These are phyloP conservation scores for Globisporangium ultimum DNA, from an alignment of 352 stramenopile species.

Conservation along the genomic window DNA sequence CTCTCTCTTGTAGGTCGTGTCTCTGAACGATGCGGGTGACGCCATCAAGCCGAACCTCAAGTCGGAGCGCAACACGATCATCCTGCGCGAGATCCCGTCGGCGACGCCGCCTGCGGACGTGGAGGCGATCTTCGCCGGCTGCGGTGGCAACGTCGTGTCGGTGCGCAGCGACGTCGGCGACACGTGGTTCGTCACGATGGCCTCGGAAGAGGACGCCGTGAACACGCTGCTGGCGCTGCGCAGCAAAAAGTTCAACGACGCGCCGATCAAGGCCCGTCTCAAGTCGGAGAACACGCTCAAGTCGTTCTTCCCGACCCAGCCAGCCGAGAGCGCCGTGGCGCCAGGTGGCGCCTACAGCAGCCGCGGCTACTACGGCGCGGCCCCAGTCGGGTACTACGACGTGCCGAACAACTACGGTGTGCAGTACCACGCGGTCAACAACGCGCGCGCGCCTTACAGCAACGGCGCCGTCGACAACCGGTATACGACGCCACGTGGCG, in stretches of 20 bases:
- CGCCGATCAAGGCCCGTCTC: conserved; percentile 87
- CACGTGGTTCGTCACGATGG: conserved; percentile 92
- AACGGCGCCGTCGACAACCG: conserved; percentile 27
- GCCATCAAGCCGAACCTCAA: conserved; percentile 93
- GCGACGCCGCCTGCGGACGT: conserved; percentile 82
- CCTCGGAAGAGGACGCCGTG: conserved; percentile 85
- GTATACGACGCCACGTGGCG: conserved; percentile 30
- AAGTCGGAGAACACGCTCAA: conserved; percentile 93
- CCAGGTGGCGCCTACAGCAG: conserved; percentile 40
- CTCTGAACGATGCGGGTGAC: conserved; percentile 73
- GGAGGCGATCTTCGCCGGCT: conserved; percentile 82
- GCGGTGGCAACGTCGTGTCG: conserved; percentile 66
- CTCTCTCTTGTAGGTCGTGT: conserved; percentile 40
- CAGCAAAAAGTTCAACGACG: conserved; percentile 88
- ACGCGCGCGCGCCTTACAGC: conserved; percentile 36
- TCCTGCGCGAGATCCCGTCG: conserved; percentile 90
- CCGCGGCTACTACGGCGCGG: conserved; percentile 65
- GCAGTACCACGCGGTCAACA: conserved; percentile 49
- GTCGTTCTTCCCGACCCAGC: conserved; percentile 86
- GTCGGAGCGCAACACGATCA: conserved; percentile 91
- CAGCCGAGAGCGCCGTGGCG: conserved; percentile 44
- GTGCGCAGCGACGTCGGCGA: conserved; percentile 91
- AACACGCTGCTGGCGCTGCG: conserved; percentile 82
- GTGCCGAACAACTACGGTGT: conserved; percentile 45
- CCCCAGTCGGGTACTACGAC: conserved; percentile 64